Base-by-base conservation (phyloP, 1,284 basidiomycete genomes). In the Sanghuangporus weigelae region DNA sequence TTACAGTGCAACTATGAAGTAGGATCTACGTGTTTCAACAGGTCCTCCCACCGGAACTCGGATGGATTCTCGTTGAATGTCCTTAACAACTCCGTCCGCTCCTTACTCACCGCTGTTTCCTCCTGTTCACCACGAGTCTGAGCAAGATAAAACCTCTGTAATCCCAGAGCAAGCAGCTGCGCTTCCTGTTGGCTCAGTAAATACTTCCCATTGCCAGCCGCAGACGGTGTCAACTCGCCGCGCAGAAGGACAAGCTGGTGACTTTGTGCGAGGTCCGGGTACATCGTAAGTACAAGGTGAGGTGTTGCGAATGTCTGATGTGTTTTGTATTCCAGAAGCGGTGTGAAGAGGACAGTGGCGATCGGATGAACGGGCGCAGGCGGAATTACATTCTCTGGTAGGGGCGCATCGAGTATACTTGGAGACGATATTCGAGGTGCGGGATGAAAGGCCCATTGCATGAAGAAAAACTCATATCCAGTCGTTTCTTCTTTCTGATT, bases 301-400 rank as follows among this genome's bases (percentile, higher is more conserved):
- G 96, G 96, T 42, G 95, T 95, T 2, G 96, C 93, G 76, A 91
- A 98, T 53, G 90, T 84, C 66, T 85, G 84, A 38, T 92, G 87
- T 63, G 87, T 78, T 76, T 98, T 97, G 84, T 95, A 99, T 77
- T 98, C 96, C 69, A 93, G 90, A 57, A 98, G 81, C 3, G 96
- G 92, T 0, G 96, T 96, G 78, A 97, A 97, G 59, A 99, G 82
- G 48, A 96, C 81, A 0, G 94, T 89, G 16, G 89, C 80, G 64
- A 79, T 77, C 11, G 87, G 81, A 70, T 86, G 83, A 35, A 39
- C 39, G 8, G 58, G 49, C 39, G 60, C 40, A 10, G 62, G 57
- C 26, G 72, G 63, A 3, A 68, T 64, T 1, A 57, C 35, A 67
- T 68, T 48, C 63, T 71, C 59, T 55, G 78, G 68, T 69, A 85